These are phyloP conservation scores for Halenospora varia DNA, from an alignment of 495 filamentous ascomycete genomes.

Conservation along the genomic window DNA sequence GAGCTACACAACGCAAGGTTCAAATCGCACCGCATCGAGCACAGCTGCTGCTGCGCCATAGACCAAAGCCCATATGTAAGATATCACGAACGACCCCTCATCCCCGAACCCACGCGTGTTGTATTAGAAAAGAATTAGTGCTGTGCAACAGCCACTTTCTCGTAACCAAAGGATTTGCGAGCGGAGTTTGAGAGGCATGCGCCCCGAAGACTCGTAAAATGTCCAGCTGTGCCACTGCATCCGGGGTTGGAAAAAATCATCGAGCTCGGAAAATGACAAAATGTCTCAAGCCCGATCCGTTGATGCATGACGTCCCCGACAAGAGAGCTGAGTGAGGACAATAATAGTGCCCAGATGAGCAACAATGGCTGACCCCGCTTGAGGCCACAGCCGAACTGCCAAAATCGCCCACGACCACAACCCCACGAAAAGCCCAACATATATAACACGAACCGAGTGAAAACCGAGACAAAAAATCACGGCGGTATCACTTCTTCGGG, in stretches of 20 bases:
- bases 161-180: too few relatives aligned
- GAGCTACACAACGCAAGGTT: too few relatives aligned
- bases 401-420: not conserved
- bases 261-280: not conserved
- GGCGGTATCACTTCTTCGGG: slow-evolving; percentile 31
- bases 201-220: not conserved
- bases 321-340: not conserved
- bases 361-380: not conserved
- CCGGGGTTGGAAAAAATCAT: not conserved
- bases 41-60: too few relatives aligned
- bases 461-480: too few relatives aligned
- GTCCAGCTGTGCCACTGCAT: not conserved
- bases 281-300: not conserved
- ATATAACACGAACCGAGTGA: not conserved
- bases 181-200: not conserved
- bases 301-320: not conserved
- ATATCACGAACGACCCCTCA: too few relatives aligned
- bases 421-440: slow-evolving; percentile 1
- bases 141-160: too few relatives aligned
- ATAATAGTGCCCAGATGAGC: not conserved
- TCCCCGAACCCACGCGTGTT: too few relatives aligned
- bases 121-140: too few relatives aligned
- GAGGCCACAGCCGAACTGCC: not conserved
- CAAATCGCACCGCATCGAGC: too few relatives aligned
- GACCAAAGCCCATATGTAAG: too few relatives aligned